These are phyloP conservation scores for Peronosclerospora sorghi DNA, from an alignment of 352 stramenopile genomes.

Conservation along the genomic window DNA sequence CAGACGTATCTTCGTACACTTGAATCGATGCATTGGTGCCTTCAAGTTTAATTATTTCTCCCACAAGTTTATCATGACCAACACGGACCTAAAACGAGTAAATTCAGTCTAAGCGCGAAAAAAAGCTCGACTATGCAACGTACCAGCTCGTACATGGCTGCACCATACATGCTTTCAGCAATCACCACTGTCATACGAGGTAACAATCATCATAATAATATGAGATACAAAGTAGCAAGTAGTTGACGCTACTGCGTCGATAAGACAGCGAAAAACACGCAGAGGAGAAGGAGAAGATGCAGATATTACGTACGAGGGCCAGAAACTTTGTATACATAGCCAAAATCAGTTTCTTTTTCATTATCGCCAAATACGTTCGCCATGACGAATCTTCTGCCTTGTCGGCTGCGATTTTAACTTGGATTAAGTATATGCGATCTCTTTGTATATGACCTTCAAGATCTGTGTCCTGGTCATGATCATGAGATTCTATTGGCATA, in stretches of 20 bases:
- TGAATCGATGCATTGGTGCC: slow-evolving; percentile 99
- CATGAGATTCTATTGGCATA: no score
- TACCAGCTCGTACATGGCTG: slow-evolving; percentile 95
- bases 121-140: slow-evolving; percentile 1
- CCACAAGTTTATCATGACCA: slow-evolving; percentile 97
- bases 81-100: slow-evolving; percentile 89
- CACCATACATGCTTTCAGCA: slow-evolving; percentile 97
- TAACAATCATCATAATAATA: not conserved
- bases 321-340: slow-evolving; percentile 99
- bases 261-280: not conserved
- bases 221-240: not conserved
- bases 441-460: no score
- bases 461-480: no score
- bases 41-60: slow-evolving; percentile 99
- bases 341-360: slow-evolving; percentile 91
- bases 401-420: slow-evolving; percentile 34
- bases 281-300: not conserved
- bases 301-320: slow-evolving; percentile 82
- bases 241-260: not conserved
- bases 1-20: slow-evolving; percentile 97
- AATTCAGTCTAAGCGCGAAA: not conserved
- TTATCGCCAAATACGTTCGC: slow-evolving; percentile 79
- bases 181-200: slow-evolving; percentile 82
- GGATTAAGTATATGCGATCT: slow-evolving; percentile 12
- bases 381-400: slow-evolving; percentile 31